Conservation (phyloP, 2,329 filamentous ascomycete species). For the Ustilaginoidea virens region DNA sequence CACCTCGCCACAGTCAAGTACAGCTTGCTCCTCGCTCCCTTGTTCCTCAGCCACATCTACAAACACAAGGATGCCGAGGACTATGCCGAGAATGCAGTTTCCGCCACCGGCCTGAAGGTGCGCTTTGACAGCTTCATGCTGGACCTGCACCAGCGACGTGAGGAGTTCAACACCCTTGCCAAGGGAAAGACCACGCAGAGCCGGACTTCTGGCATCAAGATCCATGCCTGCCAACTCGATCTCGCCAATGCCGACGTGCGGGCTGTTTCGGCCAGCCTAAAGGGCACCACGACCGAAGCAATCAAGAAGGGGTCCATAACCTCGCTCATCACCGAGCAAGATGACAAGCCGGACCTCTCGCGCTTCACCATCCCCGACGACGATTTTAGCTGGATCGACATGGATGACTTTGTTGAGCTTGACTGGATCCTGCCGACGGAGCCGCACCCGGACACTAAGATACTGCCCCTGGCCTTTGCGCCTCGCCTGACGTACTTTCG, state of each 20-base stretch:
- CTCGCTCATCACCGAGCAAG: conserved; percentile 35
- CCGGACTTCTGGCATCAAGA: conserved; percentile 83
- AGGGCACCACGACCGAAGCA: conserved; percentile 62
- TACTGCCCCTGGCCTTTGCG: conserved; percentile 78
- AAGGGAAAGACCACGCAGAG: conserved; percentile 64
- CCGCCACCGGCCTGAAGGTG: conserved; percentile 91
- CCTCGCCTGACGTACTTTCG: conserved; percentile 96
- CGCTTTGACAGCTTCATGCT: conserved; percentile 95
- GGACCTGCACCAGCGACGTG: conserved; percentile 83
- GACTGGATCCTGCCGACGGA: conserved; percentile 92
- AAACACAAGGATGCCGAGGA: conserved; percentile 95
- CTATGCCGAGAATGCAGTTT: conserved; percentile 58
- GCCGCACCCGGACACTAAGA: conserved; percentile 83
- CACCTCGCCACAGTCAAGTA: conserved; percentile 99
- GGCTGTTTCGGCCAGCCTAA: conserved; percentile 82
- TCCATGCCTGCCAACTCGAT: conserved; percentile 87
- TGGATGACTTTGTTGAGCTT: conserved; percentile 97
- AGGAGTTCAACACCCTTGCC: conserved; percentile 75
- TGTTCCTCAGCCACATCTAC: conserved; percentile 95
- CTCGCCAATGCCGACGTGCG: conserved; percentile 83
- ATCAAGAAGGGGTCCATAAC: conserved; percentile 45
- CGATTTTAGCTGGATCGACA: conserved; percentile 93
- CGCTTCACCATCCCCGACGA: conserved; percentile 92
- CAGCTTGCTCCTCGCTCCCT: conserved; percentile 75
- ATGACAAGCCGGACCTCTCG: conserved; percentile 56